These are phyloP conservation scores for Russula abietina DNA, from an alignment of 768 basidiomycete species.

Conservation along the genomic window DNA sequence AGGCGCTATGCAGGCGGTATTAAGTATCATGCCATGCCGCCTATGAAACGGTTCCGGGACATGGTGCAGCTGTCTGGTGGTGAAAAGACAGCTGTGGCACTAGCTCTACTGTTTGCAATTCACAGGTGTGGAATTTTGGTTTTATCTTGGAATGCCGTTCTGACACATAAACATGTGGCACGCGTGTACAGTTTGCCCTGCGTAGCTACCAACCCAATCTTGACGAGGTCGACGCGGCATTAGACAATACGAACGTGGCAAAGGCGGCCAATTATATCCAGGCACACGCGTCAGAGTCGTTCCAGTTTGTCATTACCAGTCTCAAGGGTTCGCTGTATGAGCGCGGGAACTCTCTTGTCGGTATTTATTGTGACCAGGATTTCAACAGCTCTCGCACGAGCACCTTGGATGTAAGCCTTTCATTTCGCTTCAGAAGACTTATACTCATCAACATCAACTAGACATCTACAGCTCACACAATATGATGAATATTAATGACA, in stretches of 20 bases:
- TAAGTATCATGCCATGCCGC: slow-evolving; percentile 99
- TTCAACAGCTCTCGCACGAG: slow-evolving; percentile 87
- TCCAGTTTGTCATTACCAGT: slow-evolving; percentile 98
- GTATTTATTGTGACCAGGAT: slow-evolving; percentile 91
- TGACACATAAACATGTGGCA: not conserved
- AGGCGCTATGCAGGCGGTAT: slow-evolving; percentile 88
- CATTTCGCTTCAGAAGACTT: not conserved
- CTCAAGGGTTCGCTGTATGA: slow-evolving; percentile 92
- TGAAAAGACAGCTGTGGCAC: slow-evolving; percentile 95
- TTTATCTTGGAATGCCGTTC: not conserved
- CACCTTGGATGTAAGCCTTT: slow-evolving; percentile 72
- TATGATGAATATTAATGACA: slow-evolving; percentile 58
- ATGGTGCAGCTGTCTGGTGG: slow-evolving; percentile 99
- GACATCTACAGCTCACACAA: slow-evolving; percentile 46
- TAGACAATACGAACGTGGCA: slow-evolving; percentile 98
- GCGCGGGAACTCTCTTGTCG: slow-evolving; percentile 82
- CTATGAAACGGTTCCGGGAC: slow-evolving; percentile 98
- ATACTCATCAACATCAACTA: not conserved
- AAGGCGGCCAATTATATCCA: slow-evolving; percentile 93
- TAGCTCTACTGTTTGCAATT: slow-evolving; percentile 95
- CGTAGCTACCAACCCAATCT: slow-evolving; percentile 87
- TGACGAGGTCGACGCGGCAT: slow-evolving; percentile 97
- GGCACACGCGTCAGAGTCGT: slow-evolving; percentile 69
- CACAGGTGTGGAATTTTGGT: slow-evolving; percentile 55
- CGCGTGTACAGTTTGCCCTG: not conserved